Conservation (phyloP, 2,329 filamentous ascomycete species). For the Pyrenophora tritici-repentis region DNA sequence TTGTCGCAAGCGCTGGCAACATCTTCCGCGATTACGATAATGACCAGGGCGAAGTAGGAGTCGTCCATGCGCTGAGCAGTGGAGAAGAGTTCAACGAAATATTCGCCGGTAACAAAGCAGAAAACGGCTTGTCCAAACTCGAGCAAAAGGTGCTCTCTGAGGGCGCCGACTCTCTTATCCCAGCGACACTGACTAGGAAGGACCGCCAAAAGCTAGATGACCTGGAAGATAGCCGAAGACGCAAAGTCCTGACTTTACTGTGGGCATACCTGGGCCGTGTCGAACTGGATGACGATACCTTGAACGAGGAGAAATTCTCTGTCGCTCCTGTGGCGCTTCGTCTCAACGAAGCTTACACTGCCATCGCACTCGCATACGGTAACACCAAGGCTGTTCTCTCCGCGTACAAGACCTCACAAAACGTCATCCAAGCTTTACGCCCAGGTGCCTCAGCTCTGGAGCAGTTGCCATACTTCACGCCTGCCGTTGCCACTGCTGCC, state of each 20-base stretch:
- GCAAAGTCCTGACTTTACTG: slow-evolving; percentile 85
- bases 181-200: slow-evolving; percentile 68
- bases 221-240: slow-evolving; percentile 76
- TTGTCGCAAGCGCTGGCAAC: slow-evolving; percentile 91
- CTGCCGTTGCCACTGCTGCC: slow-evolving; percentile 64
- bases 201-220: slow-evolving; percentile 78
- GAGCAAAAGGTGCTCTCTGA: slow-evolving; percentile 78
- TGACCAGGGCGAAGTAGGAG: slow-evolving; percentile 76
- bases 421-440: slow-evolving; percentile 85
- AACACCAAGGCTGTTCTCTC: slow-evolving; percentile 81
- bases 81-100: slow-evolving; percentile 83
- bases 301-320: slow-evolving; percentile 87
- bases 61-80: slow-evolving; percentile 79
- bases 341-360: slow-evolving; percentile 83
- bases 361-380: slow-evolving; percentile 86
- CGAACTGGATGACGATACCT: slow-evolving; percentile 75
- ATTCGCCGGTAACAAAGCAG: slow-evolving; percentile 77
- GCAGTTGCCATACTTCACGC: slow-evolving; percentile 86
- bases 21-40: slow-evolving; percentile 94
- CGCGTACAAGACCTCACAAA: slow-evolving; percentile 81
- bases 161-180: slow-evolving; percentile 58
- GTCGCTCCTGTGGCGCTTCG: slow-evolving; percentile 84
- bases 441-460: slow-evolving; percentile 85
- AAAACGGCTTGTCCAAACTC: slow-evolving; percentile 79
- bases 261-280: slow-evolving; percentile 95